Evolutionary conservation across 139 green algal genomes (phyloP).

Genomic region (Coccomyxa sp.): DNA sequence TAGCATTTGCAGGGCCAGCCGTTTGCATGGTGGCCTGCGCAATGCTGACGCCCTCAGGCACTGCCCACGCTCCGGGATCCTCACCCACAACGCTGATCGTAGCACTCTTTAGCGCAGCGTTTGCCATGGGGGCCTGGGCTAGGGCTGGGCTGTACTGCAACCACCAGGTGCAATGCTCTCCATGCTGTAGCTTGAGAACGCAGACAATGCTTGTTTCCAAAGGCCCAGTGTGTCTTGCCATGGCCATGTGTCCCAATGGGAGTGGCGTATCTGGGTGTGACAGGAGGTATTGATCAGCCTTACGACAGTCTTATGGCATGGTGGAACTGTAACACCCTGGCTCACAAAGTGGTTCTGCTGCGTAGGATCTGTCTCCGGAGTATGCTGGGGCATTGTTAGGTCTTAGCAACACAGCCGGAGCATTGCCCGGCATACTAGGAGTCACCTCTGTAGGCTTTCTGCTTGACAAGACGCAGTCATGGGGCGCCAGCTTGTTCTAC

Average conservation of each 20-base stretch:
- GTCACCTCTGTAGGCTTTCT: conserved; percentile 55
- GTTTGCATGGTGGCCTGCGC: conserved; percentile 57
- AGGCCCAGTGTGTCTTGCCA: too few species aligned
- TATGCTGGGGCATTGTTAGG: conserved; percentile 74
- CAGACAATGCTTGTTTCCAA: too few species aligned
- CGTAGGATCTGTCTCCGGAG: conserved; percentile 68
- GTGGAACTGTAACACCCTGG: too few species aligned
- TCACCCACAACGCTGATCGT: conserved; percentile 33
- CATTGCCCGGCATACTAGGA: conserved; percentile 71
- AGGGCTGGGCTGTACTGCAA: conserved; percentile 80
- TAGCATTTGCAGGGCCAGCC: conserved; percentile 72
- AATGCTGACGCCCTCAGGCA: conserved; percentile 33
- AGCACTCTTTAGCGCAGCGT: conserved; percentile 44
- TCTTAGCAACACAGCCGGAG: conserved; percentile 72
- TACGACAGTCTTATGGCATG: too few species aligned
- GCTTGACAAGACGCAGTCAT: conserved; percentile 52
- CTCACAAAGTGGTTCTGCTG: too few species aligned
- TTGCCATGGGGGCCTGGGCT: conserved; percentile 59
- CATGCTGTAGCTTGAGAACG: too few species aligned
- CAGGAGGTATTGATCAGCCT: too few species aligned
- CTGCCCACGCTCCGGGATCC: conserved; percentile 8
- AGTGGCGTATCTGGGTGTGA: too few species aligned
- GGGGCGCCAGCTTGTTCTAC: conserved; percentile 49
- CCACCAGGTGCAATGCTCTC: conserved; percentile 72
- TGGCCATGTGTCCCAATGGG: too few species aligned